Evolutionary conservation across 225 moss, liverwort and hornwort species (phyloP), one percentile per base, ranked within the genome.

Genomic region (Pseudisothecium myosuroides): DNA sequence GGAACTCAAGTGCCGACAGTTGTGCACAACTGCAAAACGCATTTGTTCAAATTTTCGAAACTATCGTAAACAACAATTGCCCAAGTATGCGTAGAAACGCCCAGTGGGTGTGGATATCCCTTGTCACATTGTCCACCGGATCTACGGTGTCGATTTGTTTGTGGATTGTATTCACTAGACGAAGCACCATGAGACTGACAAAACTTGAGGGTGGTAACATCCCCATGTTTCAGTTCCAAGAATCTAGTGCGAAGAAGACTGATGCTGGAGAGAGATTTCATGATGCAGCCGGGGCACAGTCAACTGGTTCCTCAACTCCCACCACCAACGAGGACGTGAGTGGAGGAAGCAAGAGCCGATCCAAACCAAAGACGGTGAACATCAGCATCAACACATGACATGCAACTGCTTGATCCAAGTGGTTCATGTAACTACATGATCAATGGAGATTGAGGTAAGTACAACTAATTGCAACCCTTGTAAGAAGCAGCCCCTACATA

Each of bases 111-210:
- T 75, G 84, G 88, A 28, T 86, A 29, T 83, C 91, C 15, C 64
- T 93, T 18, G 81, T 77, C 56, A 47, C 88, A 9, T 60, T 94
- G 61, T 93, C 94, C 11, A 60, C 66, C 13, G 94, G 91, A 63
- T 94, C 91, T 27, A 88, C 66, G 28, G 39, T 84, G 49, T 89
- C 93, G 5, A 92, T 94, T 67, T 79, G 93, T 64, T 73, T 92
- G 65, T 94, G 94, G 91, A 81, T 93, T 43, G 29, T 94, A 43
- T 93, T 86, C 88, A 92, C 88, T 20, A 81, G 91, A 77, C 87
- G 91, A 81, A 82, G 93, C 82, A 94, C 92, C 21, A 84, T 93
- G 80, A 85, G 65, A 24, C 77, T 91, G 58, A 66, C 76, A 27
- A 86, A 87, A 63, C 50, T 71, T 45, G 89, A 83, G 11, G 45